Base-by-base conservation (phyloP, 2,329 filamentous ascomycete genomes). In the Teratosphaeria zuluensis region DNA sequence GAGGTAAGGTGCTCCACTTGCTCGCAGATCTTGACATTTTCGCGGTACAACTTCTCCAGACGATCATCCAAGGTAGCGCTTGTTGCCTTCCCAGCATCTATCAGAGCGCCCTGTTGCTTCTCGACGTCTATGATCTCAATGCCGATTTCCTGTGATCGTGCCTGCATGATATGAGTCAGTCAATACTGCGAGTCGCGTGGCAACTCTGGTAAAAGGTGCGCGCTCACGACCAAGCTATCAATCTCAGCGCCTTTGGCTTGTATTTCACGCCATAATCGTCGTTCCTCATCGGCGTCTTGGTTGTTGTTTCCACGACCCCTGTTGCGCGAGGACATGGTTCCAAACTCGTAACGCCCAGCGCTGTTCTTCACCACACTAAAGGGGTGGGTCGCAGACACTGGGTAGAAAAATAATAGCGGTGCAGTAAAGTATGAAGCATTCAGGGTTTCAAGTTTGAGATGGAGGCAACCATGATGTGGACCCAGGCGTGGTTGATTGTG, bases 211-310 rank as follows among this genome's bases (percentile, higher is more conserved):
- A 2, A 53, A 5, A 12, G 28, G 28, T 8, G 19, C 28, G 28
- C 32, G 67, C 76, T 70, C 74, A 79, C 77, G 66, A 78, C 74
- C 64, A 78, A 74, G 46, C 65, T 67, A 59, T 80, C 78, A 31
- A 78, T 74, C 53, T 75, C 71, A 55, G 73, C 75, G 5, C 74
- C 76, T 62, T 77, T 75, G 51, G 72, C 70, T 56, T 73, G 73
- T 59, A 80, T 77, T 59, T 76, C 73, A 56, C 75, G 77, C 78
- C 78, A 80, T 57, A 80, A 66, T 16, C 75, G 71, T 33, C 76
- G 71, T 66, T 80, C 78, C 66, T 80, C 78, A 57, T 80, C 77
- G 52, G 77, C 73, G 60, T 80, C 78, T 58, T 80, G 76, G 62
- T 78, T 73, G 32, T 78, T 72, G 72, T 72, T 76, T 65, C 61